Conservation (phyloP, 306 rosid species). For the Cyamopsis tetragonoloba region DNA sequence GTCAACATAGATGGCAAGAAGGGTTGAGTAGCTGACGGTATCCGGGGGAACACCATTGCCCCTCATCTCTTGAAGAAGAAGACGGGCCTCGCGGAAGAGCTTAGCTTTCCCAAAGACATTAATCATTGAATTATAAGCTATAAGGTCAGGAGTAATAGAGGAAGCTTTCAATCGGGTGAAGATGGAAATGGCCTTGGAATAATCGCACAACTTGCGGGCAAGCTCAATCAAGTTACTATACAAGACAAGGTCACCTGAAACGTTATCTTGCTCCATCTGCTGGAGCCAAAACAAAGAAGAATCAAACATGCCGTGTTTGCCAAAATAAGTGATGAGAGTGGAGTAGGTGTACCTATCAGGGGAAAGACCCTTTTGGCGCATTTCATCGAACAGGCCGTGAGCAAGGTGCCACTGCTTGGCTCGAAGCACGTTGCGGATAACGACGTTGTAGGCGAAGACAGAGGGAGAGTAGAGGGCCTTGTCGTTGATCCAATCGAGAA, state of each 20-base stretch:
- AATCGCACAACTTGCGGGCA: slow-evolving; percentile 69
- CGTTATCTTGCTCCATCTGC: slow-evolving; percentile 80
- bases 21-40: slow-evolving; percentile 73
- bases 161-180: slow-evolving; percentile 56
- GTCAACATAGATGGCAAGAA: slow-evolving; percentile 63
- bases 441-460: slow-evolving; percentile 77
- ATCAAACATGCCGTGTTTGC: slow-evolving; percentile 82
- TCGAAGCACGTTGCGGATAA: slow-evolving; percentile 74
- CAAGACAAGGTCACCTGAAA: slow-evolving; percentile 83
- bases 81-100: slow-evolving; percentile 77
- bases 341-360: slow-evolving; percentile 94
- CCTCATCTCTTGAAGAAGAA: slow-evolving; percentile 73
- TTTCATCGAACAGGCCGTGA: slow-evolving; percentile 92
- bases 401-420: slow-evolving; percentile 77
- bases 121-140: slow-evolving; percentile 76
- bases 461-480: slow-evolving; percentile 76
- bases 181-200: slow-evolving; percentile 82
- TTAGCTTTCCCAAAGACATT: slow-evolving; percentile 89
- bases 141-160: slow-evolving; percentile 67
- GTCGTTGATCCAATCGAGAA: slow-evolving; percentile 87
- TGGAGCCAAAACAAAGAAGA: slow-evolving; percentile 85
- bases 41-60: slow-evolving; percentile 54
- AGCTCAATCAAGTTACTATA: slow-evolving; percentile 87
- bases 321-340: slow-evolving; percentile 74
- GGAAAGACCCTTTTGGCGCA: slow-evolving; percentile 74